These are phyloP conservation scores for Ambrosiella cleistominuta DNA, from an alignment of 2,329 filamentous ascomycete species.

Conservation along the genomic window DNA sequence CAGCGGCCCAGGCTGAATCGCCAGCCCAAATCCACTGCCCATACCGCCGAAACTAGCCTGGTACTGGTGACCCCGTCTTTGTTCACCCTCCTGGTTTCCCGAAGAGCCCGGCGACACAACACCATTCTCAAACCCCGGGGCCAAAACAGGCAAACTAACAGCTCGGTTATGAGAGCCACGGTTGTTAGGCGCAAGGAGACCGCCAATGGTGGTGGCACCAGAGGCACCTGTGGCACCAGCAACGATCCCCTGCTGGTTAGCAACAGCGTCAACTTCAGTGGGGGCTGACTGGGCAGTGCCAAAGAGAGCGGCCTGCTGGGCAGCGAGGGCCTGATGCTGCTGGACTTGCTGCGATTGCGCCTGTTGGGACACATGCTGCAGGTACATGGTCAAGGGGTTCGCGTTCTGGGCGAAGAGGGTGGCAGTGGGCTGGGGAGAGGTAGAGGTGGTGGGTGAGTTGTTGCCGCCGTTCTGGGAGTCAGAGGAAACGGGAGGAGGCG, in stretches of 20 bases:
- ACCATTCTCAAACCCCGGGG: constrained; percentile 44
- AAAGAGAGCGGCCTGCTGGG: constrained; percentile 68
- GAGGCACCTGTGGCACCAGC: constrained; percentile 50
- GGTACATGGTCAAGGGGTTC: constrained; percentile 86
- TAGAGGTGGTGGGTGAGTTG: constrained; percentile 35
- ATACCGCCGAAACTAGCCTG: constrained; percentile 45
- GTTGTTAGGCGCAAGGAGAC: constrained; percentile 53
- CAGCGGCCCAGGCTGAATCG: constrained; percentile 40
- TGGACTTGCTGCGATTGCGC: constrained; percentile 59
- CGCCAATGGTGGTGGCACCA: constrained; percentile 53
- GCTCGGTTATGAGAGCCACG: constrained; percentile 57
- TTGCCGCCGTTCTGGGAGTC: constrained; percentile 22
- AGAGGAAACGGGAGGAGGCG: constrained; percentile 32
- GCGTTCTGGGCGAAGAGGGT: constrained; percentile 64
- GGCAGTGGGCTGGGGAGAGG: constrained; percentile 46
- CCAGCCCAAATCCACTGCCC: constrained; percentile 39
- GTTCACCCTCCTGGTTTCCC: constrained; percentile 24
- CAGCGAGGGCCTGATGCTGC: constrained; percentile 51
- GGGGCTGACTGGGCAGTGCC: constrained; percentile 48
- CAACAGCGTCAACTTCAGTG: constrained; percentile 38
- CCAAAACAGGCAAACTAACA: constrained; percentile 66
- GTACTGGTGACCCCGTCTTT: constrained; percentile 48
- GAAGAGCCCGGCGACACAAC: constrained; percentile 29
- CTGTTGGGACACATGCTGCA: constrained; percentile 64
- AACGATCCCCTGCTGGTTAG: constrained; percentile 43